Evolutionary conservation across 2,329 filamentous ascomycete species (phyloP).

Genomic region (Aureobasidium leucospermi): DNA sequence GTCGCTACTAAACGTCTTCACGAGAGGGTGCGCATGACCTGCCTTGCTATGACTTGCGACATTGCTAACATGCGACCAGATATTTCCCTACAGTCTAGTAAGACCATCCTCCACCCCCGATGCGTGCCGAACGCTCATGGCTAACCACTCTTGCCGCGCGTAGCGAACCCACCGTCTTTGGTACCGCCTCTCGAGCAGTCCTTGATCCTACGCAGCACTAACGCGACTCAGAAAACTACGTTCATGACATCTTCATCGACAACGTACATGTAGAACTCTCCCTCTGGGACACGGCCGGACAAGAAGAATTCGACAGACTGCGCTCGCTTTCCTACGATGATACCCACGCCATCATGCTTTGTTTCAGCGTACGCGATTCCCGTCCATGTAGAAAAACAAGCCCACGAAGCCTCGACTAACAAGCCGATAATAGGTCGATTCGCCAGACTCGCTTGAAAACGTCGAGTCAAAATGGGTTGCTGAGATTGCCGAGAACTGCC

Average conservation of each 20-base stretch:
- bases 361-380: conserved; percentile 63
- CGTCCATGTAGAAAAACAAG: background rate
- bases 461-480: conserved; percentile 98
- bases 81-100: conserved; percentile 97
- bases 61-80: conserved; percentile 36
- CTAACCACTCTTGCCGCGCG: conserved; percentile 11
- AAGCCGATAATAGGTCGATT: conserved; percentile 58
- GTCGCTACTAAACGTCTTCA: conserved; percentile 95
- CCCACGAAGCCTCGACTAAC: background rate
- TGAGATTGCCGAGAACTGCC: conserved; percentile 97
- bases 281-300: conserved; percentile 95
- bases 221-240: conserved; percentile 71
- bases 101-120: conserved; percentile 26
- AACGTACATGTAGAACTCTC: conserved; percentile 95
- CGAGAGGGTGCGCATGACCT: conserved; percentile 64
- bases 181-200: conserved; percentile 30
- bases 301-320: conserved; percentile 97
- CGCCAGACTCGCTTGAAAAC: conserved; percentile 93
- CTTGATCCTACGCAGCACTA: background rate
- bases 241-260: conserved; percentile 98
- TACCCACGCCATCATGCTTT: conserved; percentile 97
- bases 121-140: background rate
- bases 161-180: conserved; percentile 88
- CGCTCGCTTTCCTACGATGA: conserved; percentile 96
- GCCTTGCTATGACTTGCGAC: background rate